These are phyloP conservation scores for Strigomonas oncopelti DNA, from an alignment of 208 protist species.

Conservation along the genomic window DNA sequence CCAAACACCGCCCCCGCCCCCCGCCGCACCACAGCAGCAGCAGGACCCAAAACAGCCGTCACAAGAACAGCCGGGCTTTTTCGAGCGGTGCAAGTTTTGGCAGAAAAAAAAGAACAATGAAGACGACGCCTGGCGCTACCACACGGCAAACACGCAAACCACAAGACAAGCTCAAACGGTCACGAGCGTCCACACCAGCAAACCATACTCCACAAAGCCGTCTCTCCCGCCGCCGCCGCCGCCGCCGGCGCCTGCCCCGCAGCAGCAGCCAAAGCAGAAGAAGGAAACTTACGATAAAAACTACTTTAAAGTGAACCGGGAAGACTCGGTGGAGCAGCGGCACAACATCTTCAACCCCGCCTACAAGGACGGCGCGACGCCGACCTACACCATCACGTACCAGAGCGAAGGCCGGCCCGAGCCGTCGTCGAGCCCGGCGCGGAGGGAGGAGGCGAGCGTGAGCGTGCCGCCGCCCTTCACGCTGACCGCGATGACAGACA, in stretches of 20 bases:
- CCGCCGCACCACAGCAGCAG: too few species aligned
- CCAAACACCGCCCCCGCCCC: background rate
- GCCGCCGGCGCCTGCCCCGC: too few species aligned
- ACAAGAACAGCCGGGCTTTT: background rate
- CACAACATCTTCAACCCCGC: background rate
- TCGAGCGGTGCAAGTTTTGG: background rate
- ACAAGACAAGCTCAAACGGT: background rate
- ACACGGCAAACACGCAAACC: too few species aligned
- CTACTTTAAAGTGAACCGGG: background rate
- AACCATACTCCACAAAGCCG: background rate
- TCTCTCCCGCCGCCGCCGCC: too few species aligned
- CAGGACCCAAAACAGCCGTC: background rate
- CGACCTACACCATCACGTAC: constrained; percentile 1
- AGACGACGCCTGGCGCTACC: background rate
- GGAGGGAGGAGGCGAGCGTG: background rate
- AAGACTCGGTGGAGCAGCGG: background rate
- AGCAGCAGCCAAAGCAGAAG: background rate
- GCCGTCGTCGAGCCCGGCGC: background rate
- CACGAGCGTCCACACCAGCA: too few species aligned
- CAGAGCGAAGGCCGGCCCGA: background rate
- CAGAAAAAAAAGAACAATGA: background rate
- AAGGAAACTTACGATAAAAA: background rate
- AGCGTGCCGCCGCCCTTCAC: background rate
- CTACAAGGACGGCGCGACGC: background rate
- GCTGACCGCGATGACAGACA: background rate